phyloP scores from a whole-genome alignment of 2,329 filamentous ascomycete genomes.

The Ceratocystis variospora region DNA sequence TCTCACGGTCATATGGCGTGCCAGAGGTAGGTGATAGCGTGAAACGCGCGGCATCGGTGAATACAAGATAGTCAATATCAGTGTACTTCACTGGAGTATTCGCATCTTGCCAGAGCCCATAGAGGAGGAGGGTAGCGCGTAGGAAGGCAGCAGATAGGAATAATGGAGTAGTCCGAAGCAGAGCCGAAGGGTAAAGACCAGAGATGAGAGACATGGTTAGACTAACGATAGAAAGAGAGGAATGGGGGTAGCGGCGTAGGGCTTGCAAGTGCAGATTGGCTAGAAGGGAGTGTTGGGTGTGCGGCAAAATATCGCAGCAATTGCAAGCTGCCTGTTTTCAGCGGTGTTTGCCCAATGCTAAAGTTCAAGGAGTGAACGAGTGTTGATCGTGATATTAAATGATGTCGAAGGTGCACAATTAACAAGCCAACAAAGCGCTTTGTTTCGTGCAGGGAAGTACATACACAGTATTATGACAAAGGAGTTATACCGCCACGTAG shows the following conservation, averaged over 20 bases:
- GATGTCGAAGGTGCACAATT: not conserved
- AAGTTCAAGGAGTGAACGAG: not conserved
- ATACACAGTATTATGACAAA: not conserved
- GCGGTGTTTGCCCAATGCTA: not conserved
- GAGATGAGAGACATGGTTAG: slow-evolving; percentile 14
- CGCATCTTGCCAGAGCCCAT: slow-evolving; percentile 85
- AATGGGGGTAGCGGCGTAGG: not conserved
- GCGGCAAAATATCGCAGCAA: not conserved
- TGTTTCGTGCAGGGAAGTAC: not conserved
- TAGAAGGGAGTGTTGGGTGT: not conserved
- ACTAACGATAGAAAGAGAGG: not conserved
- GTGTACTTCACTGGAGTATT: slow-evolving; percentile 92
- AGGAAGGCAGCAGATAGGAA: slow-evolving; percentile 48
- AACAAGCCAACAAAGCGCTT: not conserved
- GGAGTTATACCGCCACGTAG: no score
- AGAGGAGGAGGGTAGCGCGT: slow-evolving; percentile 61
- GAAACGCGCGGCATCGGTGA: slow-evolving; percentile 84
- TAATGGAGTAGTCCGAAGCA: slow-evolving; percentile 27
- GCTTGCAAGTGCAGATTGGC: not conserved
- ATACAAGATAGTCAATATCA: slow-evolving; percentile 97
- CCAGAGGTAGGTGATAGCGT: slow-evolving; percentile 31
- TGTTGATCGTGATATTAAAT: not conserved
- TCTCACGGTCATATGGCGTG: slow-evolving; percentile 82
- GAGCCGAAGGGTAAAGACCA: slow-evolving; percentile 8
- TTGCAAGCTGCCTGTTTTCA: not conserved